Base-by-base conservation (phyloP, 176 grass and related monocot species). In the Oryza meyeriana region DNA sequence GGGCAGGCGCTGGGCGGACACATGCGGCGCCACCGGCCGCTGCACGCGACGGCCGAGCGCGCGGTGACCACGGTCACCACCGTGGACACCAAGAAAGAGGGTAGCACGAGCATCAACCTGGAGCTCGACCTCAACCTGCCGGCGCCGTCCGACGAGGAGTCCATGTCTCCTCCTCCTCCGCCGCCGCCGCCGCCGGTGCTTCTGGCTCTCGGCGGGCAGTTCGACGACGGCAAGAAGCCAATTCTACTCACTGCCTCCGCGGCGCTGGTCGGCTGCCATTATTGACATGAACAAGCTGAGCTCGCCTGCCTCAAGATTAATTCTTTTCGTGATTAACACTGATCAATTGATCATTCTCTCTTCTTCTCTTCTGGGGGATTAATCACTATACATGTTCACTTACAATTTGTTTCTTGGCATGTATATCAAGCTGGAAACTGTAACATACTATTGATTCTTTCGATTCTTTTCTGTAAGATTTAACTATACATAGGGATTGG, bases 1-100 rank as follows among this genome's bases (percentile, higher is more conserved):
- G 95, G 95, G 55, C 95, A 98, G 81, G 95, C 95, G 57, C 88
- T 98, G 1, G 95, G 95, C 35, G 95, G 95, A 1, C 95, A 98
- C 88, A 98, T 98, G 95, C 76, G 95, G 10, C 88, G 92, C 58
- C 95, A 98, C 86, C 82, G 88, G 42, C 95, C 90, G n/a, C 79
- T 84, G 3, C 82, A 90, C 58, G 73, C 72, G 28, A 74, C 74
- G 8, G 78, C 74, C 2, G 84, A 55, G 32, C 34, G 86, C 14
- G 28, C 78, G 58, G 78, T 66, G 39, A 72, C 66, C 63, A 14
- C 55, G 31, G 48, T 40, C 81, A 11, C 36, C 9, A 1, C 52
- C 6, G 2, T 41, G n/a, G 81, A 70, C 69, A 35, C 22, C 4
- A 87, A 85, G 75, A 85, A 86, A 71, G 66, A 70, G 20, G 64